Evolutionary conservation across 2,329 filamentous ascomycete genomes (phyloP).

Genomic region (Fusarium sp.): DNA sequence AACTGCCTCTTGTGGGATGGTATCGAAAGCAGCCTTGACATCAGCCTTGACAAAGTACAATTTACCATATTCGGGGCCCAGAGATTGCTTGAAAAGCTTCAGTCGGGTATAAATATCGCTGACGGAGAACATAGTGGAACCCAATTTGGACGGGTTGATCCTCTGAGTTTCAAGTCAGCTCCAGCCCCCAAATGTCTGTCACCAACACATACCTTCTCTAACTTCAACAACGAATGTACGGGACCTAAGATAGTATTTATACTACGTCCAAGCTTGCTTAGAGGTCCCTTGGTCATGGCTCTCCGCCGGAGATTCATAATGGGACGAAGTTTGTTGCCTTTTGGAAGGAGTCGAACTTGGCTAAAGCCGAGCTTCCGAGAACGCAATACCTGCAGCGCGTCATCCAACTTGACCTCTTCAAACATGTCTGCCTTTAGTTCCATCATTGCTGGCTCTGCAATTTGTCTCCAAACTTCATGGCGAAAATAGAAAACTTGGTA

Average conservation of each 20-base stretch:
- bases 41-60: conserved; percentile 95
- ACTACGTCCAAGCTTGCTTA: conserved; percentile 67
- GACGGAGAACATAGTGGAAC: conserved; percentile 83
- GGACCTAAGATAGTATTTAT: conserved; percentile 71
- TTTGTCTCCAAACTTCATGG: conserved; percentile 86
- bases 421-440: conserved; percentile 79
- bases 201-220: conserved; percentile 75
- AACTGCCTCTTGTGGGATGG: conserved; percentile 85
- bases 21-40: conserved; percentile 93
- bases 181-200: neutral
- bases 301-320: conserved; percentile 88
- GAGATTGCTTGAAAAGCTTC: conserved; percentile 71
- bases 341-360: conserved; percentile 84
- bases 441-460: conserved; percentile 79
- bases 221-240: conserved; percentile 79
- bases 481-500: conserved; percentile 93
- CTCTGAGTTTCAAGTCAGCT: conserved; percentile 46
- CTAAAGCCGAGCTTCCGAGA: conserved; percentile 79
- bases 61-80: conserved; percentile 54
- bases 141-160: conserved; percentile 70
- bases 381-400: conserved; percentile 68
- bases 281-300: conserved; percentile 65
- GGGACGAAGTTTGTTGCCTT: conserved; percentile 78
- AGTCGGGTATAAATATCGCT: conserved; percentile 82
- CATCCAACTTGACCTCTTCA: conserved; percentile 74